phyloP scores from a whole-genome alignment of 1,284 basidiomycete species.

The Pterulicium gracile region DNA sequence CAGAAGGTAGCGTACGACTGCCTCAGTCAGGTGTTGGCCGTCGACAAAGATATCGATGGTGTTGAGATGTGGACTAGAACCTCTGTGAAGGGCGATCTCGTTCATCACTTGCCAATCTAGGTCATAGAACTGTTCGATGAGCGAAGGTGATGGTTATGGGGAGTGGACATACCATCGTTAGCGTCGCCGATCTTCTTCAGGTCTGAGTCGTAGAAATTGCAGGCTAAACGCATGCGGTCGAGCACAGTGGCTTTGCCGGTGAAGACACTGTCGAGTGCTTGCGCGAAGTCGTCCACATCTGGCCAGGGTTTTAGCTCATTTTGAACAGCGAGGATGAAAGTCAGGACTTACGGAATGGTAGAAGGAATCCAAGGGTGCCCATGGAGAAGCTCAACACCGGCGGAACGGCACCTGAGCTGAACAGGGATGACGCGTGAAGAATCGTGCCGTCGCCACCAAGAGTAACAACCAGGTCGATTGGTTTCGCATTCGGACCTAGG shows the following conservation, averaged over 20 bases:
- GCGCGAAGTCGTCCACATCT: conserved; percentile 78
- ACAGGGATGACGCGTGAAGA: conserved; percentile 87
- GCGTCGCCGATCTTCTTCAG: conserved; percentile 44
- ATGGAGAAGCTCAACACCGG: conserved; percentile 94
- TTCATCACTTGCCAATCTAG: conserved; percentile 96
- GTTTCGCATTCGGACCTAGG: conserved; percentile 36
- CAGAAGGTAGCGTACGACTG: conserved; percentile 57
- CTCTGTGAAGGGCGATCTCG: conserved; percentile 88
- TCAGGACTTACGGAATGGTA: conserved; percentile 77
- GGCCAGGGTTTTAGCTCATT: conserved; percentile 7
- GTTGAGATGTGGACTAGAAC: conserved; percentile 84
- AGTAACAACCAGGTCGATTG: conserved; percentile 83
- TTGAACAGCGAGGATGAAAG: neutral
- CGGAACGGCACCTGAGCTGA: conserved; percentile 81
- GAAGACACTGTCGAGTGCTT: conserved; percentile 71
- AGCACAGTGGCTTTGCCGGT: conserved; percentile 70
- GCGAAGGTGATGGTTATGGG: neutral
- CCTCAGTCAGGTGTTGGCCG: conserved; percentile 90
- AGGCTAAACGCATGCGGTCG: conserved; percentile 80
- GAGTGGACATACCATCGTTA: conserved; percentile 36
- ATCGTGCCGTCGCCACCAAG: conserved; percentile 95
- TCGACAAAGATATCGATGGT: conserved; percentile 95
- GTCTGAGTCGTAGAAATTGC: conserved; percentile 59
- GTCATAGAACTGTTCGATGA: conserved; percentile 1
- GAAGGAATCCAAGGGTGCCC: conserved; percentile 89